Base-by-base conservation (phyloP, 2,329 filamentous ascomycete species). In the Pseudocercospora crystallina region DNA sequence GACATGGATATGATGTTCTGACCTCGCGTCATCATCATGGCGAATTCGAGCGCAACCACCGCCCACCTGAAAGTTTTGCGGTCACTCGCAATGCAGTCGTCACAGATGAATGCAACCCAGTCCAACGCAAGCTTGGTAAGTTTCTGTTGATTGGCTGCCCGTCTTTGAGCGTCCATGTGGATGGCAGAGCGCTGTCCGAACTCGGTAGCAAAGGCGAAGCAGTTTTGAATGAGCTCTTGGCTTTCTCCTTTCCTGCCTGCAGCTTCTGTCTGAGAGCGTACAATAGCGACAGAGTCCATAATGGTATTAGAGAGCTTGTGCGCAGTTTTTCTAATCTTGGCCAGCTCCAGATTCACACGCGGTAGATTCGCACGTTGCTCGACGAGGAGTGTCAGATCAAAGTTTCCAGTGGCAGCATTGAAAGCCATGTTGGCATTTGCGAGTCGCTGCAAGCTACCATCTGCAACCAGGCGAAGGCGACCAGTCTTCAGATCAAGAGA, bases 201-300 rank as follows among this genome's bases (percentile, higher is more conserved):
- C 69, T 99, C 94, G 0, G 94, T 97, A n/a, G 94, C 94, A 65
- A 97, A 99, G 35, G 95, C 88, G 69, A 97, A 99, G 72, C 92
- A 99, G 5, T 90, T 95, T 70, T 99, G 94, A 57, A 99, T 94
- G 29, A 99, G 82, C 65, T 99, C 94, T 63, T 96, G 90, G 67
- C 92, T 96, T 59, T 94, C 87, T 58, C 92, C 81, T 8, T 86
- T 89, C 29, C 59, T 46, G 8, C 58, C 58, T 11, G 58, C 56
- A 10, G 58, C 58, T 50, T 81, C 80, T 1, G 90, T 90, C 70
- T 99, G 92, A 60, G 84, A 85, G 57, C 90, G 82, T 58, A 99
- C 94, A 56, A 89, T 90, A 67, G 95, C 90, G 38, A 99, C 94
- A 67, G 90, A 96, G 70, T 97, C 92, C 90, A 99, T 96, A 71